These are phyloP conservation scores for Saccharomycopsis microspora DNA, from an alignment of 805 yeast genomes.

Conservation along the genomic window DNA sequence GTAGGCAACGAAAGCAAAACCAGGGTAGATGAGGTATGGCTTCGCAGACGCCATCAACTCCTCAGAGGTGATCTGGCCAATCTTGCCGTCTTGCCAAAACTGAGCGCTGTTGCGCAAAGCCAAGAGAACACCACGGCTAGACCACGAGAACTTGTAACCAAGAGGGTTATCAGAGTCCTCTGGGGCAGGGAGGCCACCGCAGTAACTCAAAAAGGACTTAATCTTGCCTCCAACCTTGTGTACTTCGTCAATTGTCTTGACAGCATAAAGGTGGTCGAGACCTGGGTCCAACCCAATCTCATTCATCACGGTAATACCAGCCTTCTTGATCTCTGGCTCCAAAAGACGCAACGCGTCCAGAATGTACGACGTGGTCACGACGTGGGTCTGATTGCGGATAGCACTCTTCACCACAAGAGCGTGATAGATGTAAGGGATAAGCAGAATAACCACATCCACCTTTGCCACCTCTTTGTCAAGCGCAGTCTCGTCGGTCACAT, in stretches of 20 bases:
- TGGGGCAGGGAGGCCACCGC: conserved; percentile 99
- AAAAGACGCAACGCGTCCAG: conserved; percentile 82
- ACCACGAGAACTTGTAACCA: conserved; percentile 99
- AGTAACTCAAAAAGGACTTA: conserved; percentile 87
- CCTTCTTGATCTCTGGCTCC: conserved; percentile 79
- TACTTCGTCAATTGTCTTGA: conserved; percentile 95
- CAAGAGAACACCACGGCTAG: conserved; percentile 93
- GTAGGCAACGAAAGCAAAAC: conserved; percentile 87
- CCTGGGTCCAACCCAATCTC: conserved; percentile 99
- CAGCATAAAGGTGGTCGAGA: conserved; percentile 95
- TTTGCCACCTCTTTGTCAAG: conserved; percentile 70
- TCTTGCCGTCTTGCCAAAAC: conserved; percentile 77
- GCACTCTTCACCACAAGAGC: conserved; percentile 90
- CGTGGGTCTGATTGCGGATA: conserved; percentile 76
- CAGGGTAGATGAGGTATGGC: conserved; percentile 94
- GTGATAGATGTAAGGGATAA: conserved; percentile 94
- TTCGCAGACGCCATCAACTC: conserved; percentile 91
- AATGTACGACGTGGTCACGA: conserved; percentile 94
- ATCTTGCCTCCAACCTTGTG: conserved; percentile 87
- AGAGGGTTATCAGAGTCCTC: conserved; percentile 96
- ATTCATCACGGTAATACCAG: conserved; percentile 96
- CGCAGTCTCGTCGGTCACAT: conserved; percentile 70
- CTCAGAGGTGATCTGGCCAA: conserved; percentile 71
- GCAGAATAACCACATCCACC: conserved; percentile 79
- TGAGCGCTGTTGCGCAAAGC: conserved; percentile 92